Conservation (phyloP, 2,329 filamentous ascomycete species). For the Teratosphaeria nubilosa region DNA sequence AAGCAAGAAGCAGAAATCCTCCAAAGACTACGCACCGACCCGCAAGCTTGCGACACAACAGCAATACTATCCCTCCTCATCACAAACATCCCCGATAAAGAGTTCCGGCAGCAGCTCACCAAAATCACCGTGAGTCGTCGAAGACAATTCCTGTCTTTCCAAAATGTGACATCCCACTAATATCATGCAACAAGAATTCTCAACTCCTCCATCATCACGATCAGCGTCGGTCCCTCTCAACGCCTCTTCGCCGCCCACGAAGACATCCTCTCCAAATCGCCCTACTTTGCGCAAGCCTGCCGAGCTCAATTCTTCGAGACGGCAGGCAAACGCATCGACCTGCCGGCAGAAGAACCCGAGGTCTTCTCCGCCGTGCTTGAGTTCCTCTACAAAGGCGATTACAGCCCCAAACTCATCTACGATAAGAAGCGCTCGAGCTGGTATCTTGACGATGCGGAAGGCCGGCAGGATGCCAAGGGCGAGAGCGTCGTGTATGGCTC, state of each 20-base stretch:
- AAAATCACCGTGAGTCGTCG: conserved; percentile 21
- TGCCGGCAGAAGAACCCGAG: conserved; percentile 79
- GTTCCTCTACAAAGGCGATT: conserved; percentile 89
- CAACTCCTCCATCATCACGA: conserved; percentile 69
- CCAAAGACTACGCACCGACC: conserved; percentile 21
- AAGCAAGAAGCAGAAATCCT: conserved; percentile 25
- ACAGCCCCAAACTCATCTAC: conserved; percentile 72
- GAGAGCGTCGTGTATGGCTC: conserved; percentile 63
- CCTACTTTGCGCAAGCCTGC: conserved; percentile 63
- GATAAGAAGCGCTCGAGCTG: conserved; percentile 73
- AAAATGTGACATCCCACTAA: conserved; percentile 1
- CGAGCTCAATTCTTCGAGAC: conserved; percentile 53
- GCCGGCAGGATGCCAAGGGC: conserved; percentile 35
- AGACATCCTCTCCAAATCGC: conserved; percentile 66
- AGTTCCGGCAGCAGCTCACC: conserved; percentile 16
- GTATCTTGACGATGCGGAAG: conserved; percentile 59
- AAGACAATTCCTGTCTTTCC: background rate
- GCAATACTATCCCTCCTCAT: conserved; percentile 9
- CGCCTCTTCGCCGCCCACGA: conserved; percentile 88
- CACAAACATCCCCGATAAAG: conserved; percentile 19
- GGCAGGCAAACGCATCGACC: conserved; percentile 59
- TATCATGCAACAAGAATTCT: conserved; percentile 24
- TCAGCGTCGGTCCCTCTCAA: conserved; percentile 59
- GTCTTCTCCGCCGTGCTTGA: conserved; percentile 85
- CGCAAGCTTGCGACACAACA: conserved; percentile 18